phyloP scores from a whole-genome alignment of 129 eudicot genomes.

The Helianthus tuberosus region DNA sequence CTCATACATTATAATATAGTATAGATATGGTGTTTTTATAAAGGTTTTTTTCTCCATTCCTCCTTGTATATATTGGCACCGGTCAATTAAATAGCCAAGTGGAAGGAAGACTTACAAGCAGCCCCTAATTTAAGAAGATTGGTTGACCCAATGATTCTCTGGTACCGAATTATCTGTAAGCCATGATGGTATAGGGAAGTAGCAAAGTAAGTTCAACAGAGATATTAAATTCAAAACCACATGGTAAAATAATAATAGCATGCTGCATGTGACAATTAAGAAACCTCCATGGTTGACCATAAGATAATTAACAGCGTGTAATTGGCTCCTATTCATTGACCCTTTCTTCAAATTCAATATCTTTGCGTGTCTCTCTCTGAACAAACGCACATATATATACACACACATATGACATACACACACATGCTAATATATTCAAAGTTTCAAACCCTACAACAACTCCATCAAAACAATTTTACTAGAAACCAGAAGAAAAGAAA shows the following conservation, averaged over 20 bases:
- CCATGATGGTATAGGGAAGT: no score
- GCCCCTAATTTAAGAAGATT: no score
- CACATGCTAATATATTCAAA: background rate
- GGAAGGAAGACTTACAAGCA: no score
- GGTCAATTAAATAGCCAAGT: no score
- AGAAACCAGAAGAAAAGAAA: background rate
- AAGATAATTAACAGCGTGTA: slow-evolving; percentile 9
- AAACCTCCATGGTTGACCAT: slow-evolving; percentile 33
- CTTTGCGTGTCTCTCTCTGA: background rate
- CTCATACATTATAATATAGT: no score
- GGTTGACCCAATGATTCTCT: no score
- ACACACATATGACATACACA: background rate
- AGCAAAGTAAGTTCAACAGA: no score
- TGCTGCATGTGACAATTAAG: slow-evolving; percentile 23
- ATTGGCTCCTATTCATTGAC: slow-evolving; percentile 23
- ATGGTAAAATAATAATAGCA: slow-evolving; percentile 14
- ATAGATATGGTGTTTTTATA: no score
- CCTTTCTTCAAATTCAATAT: slow-evolving; percentile 12
- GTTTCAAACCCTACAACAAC: background rate
- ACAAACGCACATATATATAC: background rate
- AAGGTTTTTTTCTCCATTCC: no score
- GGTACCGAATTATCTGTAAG: no score
- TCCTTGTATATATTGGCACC: no score
- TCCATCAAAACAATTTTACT: background rate
- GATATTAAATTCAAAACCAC: background rate